Evolutionary conservation across 2,329 filamentous ascomycete species (phyloP), one percentile per base, ranked within the genome.

Genomic region (Stemphylium lycopersici): DNA sequence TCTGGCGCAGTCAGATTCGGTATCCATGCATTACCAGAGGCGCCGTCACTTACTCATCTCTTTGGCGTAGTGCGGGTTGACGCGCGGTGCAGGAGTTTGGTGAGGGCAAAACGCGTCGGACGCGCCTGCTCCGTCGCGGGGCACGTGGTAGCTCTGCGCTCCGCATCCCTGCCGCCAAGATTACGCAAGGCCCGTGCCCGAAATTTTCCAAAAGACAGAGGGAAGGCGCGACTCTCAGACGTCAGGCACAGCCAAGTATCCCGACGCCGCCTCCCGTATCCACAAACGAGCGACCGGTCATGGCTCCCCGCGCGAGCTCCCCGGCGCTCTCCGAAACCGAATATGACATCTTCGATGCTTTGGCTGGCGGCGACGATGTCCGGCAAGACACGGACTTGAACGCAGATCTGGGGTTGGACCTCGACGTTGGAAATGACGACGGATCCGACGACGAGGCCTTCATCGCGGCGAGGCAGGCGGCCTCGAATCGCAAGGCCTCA

Each of bases 291-390:
- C 44, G 33, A 55, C 24, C 54, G 20, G 61, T 24, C n/a, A 96
- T 96, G 91, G 83, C 84, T 77, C 82, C 81, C 73, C 87, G 90
- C 69, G 87, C 85, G 69, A 83, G 83, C 52, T 98, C 95, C 38
- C 95, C 93, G 55, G 86, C 91, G 43, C 82, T 84, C 54, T 98
- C 93, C 44, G 93, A 98, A 77, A 90, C 88, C 62, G 95, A 96
- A 71, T 87, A 96, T 69, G 95, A 99, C 70, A 97, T 99, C 48
- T 86, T 91, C 16, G 87, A 84, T 58, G 88, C 89, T 2, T 81
- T 97, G 10, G 89, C 93, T 67, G 84, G 87, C 48, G 83, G 82
- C 20, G 81, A 82, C 59, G 79, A 79, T 47, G 55, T 77, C 55
- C 79, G 79, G 44, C 71, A 78, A 49, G 78, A 63, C 58, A 74